phyloP scores from a whole-genome alignment of 768 basidiomycete genomes.

The Boletus speciosus region DNA sequence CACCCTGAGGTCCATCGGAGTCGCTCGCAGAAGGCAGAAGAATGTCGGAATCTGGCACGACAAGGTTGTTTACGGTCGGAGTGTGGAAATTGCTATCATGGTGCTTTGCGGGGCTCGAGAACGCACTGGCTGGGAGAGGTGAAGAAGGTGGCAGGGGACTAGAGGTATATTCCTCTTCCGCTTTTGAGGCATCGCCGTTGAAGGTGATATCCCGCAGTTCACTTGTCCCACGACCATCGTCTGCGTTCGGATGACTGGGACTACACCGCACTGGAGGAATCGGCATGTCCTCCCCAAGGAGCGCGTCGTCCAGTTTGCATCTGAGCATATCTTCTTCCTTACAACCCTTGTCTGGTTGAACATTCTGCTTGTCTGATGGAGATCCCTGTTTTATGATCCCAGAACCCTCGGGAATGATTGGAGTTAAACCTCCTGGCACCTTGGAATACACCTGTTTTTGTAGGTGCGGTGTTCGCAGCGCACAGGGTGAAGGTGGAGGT shows the following conservation, averaged over 20 bases:
- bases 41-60: slow-evolving; percentile 14
- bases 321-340: slow-evolving; percentile 26
- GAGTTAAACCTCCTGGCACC: not conserved
- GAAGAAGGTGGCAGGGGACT: slow-evolving; percentile 60
- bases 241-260: not conserved
- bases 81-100: not conserved
- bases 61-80: slow-evolving; percentile 18
- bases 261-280: slow-evolving; percentile 22
- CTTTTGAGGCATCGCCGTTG: slow-evolving; percentile 14
- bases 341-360: slow-evolving; percentile 22
- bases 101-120: slow-evolving; percentile 24
- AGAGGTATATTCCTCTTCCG: slow-evolving; percentile 34
- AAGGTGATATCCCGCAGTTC: slow-evolving; percentile 18
- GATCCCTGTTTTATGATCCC: not conserved
- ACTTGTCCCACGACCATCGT: not conserved
- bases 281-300: slow-evolving; percentile 44
- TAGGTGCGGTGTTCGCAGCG: slow-evolving; percentile 2
- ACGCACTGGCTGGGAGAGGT: slow-evolving; percentile 54
- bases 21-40: slow-evolving; percentile 7
- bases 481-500: slow-evolving; percentile 25
- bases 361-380: not conserved
- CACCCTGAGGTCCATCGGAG: not conserved
- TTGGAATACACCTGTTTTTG: not conserved
- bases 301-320: slow-evolving; percentile 37
- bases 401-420: not conserved